Percentiles rank a stretch among this genome's conserved stretches.
phyloP scores from a whole-genome alignment of 371 early-diverging fungal genomes.

The Rhizopus arrhizus region DNA sequence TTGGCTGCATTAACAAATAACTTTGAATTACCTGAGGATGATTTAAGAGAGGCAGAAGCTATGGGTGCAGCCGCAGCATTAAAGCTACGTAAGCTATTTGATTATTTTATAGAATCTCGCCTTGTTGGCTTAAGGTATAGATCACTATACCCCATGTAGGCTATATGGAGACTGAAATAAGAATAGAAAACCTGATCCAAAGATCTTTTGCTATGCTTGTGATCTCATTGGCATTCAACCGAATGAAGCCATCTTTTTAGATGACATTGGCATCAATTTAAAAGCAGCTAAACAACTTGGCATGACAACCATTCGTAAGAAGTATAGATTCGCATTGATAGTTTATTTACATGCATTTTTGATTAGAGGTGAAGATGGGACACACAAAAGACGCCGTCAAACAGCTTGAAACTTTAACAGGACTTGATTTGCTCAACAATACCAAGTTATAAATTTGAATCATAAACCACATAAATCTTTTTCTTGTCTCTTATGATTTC shows the following conservation, averaged over 20 bases:
- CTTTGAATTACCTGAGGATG: constrained; percentile 60
- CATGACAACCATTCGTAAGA: constrained; percentile 65
- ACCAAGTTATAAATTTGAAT: constrained; percentile 19
- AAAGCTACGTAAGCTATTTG: constrained; percentile 45
- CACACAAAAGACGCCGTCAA: constrained; percentile 60
- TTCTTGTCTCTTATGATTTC: constrained; percentile 23
- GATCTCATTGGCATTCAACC: constrained; percentile 61
- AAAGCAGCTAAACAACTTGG: constrained; percentile 66
- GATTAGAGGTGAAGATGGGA: constrained; percentile 61
- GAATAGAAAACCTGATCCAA: constrained; percentile 71
- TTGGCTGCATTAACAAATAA: constrained; percentile 84
- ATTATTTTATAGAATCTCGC: constrained; percentile 50
- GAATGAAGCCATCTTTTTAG: constrained; percentile 67
- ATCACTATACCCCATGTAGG: neutral
- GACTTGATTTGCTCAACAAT: constrained; percentile 38
- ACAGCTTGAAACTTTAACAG: constrained; percentile 47
- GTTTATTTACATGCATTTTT: neutral
- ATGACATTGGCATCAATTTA: constrained; percentile 79
- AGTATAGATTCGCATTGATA: neutral
- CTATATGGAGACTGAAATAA: neutral
- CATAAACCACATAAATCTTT: constrained; percentile 29
- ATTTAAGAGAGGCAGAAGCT: constrained; percentile 38
- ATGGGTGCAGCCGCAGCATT: constrained; percentile 37
- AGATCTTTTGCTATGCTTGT: constrained; percentile 65
- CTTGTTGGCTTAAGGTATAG: constrained; percentile 43